A percentile compares a stretch with the other conserved stretches of the same genome.
Conservation (phyloP, 1,284 basidiomycete species). For the Apiotrichum sp. region DNA sequence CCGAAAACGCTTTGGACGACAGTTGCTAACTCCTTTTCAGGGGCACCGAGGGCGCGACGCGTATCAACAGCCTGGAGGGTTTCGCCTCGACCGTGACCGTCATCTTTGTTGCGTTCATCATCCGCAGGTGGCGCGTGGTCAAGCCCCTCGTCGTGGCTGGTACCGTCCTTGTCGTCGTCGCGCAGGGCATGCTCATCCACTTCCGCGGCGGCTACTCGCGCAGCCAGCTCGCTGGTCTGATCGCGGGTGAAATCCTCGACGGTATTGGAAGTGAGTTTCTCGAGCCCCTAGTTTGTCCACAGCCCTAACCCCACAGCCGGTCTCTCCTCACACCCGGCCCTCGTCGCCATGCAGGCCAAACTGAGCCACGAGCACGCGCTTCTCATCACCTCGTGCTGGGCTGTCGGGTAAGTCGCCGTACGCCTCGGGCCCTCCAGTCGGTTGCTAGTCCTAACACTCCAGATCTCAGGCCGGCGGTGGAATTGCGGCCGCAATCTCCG, state of each 20-base stretch:
- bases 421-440: neutral
- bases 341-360: constrained; percentile 17
- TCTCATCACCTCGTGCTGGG: constrained; percentile 15
- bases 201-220: constrained; percentile 43
- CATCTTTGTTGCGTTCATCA: constrained; percentile 38
- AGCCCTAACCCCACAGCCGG: constrained; percentile 4
- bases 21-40: neutral
- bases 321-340: constrained; percentile 43
- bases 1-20: too few species aligned
- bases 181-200: constrained; percentile 47
- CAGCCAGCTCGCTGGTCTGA: constrained; percentile 32
- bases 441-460: neutral
- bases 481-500: constrained; percentile 42
- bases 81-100: constrained; percentile 45
- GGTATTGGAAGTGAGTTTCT: constrained; percentile 38
- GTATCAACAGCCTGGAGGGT: constrained; percentile 46
- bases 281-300: too few species aligned
- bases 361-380: constrained; percentile 18
- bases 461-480: constrained; percentile 24
- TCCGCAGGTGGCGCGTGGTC: constrained; percentile 41
- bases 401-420: constrained; percentile 2
- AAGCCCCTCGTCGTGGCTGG: constrained; percentile 47
- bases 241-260: constrained; percentile 46
- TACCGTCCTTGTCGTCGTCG: constrained; percentile 25
- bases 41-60: constrained; percentile 38